Evolutionary conservation across 108 stramenopile species (phyloP).

Genomic region (Nannochloropsis salina): DNA sequence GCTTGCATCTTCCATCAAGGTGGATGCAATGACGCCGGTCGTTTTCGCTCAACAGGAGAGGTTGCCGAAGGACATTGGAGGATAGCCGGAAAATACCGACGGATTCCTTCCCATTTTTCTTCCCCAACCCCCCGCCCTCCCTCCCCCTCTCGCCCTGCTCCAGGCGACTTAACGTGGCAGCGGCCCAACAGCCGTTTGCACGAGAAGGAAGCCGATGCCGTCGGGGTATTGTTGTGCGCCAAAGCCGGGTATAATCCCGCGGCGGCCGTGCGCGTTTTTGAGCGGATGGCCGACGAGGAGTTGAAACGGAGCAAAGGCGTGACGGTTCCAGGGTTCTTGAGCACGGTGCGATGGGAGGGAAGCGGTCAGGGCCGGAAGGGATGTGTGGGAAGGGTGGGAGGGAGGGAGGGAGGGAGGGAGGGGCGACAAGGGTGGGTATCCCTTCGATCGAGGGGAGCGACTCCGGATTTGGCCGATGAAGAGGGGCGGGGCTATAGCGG

Average conservation of each 20-base stretch:
- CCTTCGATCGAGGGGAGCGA: no score
- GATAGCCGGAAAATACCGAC: no score
- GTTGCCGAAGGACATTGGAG: no score
- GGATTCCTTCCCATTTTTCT: neutral
- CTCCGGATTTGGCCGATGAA: no score
- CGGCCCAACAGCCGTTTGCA: neutral
- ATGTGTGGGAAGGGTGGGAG: neutral
- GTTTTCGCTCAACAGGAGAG: no score
- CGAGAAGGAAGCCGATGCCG: neutral
- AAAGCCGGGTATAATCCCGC: neutral
- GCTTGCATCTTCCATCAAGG: no score
- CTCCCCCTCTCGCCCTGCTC: neutral
- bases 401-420: conserved; percentile 7
- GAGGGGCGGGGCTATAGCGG: no score
- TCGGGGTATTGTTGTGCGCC: neutral
- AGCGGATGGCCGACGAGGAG: neutral
- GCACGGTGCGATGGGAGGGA: no score
- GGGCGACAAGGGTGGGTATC: neutral
- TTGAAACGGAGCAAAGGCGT: neutral
- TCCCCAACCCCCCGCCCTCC: neutral
- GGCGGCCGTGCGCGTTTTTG: neutral
- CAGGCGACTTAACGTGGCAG: neutral
- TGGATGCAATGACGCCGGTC: no score
- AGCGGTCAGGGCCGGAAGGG: no score
- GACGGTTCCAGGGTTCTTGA: neutral